These are phyloP conservation scores for Letharia columbiana DNA, from an alignment of 495 filamentous ascomycete species.

Conservation along the genomic window DNA sequence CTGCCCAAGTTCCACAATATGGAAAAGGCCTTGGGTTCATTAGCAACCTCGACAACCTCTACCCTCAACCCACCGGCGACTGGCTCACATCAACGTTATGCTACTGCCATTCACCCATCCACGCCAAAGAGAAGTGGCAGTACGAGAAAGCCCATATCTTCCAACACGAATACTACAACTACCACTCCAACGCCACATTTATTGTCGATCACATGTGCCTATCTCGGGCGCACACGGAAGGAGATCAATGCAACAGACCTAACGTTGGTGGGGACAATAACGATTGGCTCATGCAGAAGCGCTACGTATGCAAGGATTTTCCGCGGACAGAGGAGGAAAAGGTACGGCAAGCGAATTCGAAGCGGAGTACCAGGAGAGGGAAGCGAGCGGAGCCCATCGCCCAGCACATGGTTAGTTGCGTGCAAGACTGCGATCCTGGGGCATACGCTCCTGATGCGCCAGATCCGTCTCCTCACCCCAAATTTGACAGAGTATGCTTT, in stretches of 20 bases:
- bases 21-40: neutral
- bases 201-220: neutral
- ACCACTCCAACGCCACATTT: neutral
- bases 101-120: neutral
- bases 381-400: neutral
- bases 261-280: neutral
- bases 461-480: neutral
- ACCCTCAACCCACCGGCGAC: neutral
- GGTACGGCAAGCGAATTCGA: neutral
- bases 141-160: neutral
- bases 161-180: conserved; percentile 5
- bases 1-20: neutral
- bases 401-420: neutral
- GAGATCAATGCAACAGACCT: neutral
- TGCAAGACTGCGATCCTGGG: neutral
- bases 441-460: neutral
- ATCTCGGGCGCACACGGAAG: neutral
- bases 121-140: neutral
- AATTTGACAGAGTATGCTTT: neutral
- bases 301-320: neutral
- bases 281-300: neutral
- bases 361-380: neutral
- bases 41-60: neutral
- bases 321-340: neutral
- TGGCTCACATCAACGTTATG: neutral